A percentile compares a stretch with the other conserved stretches of the same genome.
phyloP scores from a whole-genome alignment of 805 yeast species.

The Schwanniomyces polymorphus region DNA sequence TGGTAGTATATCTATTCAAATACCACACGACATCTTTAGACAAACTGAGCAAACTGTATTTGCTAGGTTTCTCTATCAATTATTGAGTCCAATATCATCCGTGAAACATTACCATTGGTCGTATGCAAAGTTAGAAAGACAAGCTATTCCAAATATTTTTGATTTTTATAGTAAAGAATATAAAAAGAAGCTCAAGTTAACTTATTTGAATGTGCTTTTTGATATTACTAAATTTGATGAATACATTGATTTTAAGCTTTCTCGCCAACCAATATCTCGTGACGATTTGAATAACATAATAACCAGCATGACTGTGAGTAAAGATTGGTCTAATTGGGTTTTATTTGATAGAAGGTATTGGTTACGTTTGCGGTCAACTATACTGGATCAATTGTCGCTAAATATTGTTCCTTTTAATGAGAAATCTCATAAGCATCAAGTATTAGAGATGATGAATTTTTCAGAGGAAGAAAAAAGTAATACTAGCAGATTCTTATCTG shows the following conservation, averaged over 20 bases:
- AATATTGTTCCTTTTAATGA: conserved; percentile 15
- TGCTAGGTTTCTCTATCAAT: conserved; percentile 29
- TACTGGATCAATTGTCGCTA: neutral
- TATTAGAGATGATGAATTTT: neutral
- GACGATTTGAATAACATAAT: conserved; percentile 8
- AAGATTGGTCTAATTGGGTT: conserved; percentile 27
- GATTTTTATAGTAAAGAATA: conserved; percentile 2
- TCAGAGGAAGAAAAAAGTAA: neutral
- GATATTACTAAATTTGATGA: conserved; percentile 6
- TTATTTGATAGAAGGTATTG: conserved; percentile 43
- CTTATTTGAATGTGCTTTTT: conserved; percentile 22
- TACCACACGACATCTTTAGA: conserved; percentile 1
- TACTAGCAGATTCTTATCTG: neutral
- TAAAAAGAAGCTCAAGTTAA: conserved; percentile 9
- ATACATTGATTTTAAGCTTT: conserved; percentile 7
- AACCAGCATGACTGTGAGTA: neutral
- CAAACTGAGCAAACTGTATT: conserved; percentile 10
- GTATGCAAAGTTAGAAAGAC: conserved; percentile 37
- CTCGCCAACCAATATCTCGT: conserved; percentile 22
- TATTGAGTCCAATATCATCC: conserved; percentile 27
- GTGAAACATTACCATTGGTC: conserved; percentile 38
- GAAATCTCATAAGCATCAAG: neutral
- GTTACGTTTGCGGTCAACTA: conserved; percentile 20
- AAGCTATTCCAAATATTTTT: conserved; percentile 25
- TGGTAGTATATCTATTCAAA: neutral